These are phyloP conservation scores for Coemansia asiatica DNA, from an alignment of 192 early-diverging fungal genomes.

Conservation along the genomic window DNA sequence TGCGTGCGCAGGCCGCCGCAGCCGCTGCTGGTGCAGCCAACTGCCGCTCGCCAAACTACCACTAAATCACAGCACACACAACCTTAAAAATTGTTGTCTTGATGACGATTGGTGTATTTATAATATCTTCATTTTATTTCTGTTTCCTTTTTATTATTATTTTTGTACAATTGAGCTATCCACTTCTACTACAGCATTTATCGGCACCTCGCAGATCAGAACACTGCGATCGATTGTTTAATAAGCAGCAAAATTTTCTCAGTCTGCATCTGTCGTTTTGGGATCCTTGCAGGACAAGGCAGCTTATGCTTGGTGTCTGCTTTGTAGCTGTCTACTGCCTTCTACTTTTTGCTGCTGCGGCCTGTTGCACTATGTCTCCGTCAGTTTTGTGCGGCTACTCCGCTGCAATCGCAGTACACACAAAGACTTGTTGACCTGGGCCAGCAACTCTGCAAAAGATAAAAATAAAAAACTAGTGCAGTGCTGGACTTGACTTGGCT, in stretches of 20 bases:
- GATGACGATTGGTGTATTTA: not conserved
- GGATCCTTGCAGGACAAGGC: too few species aligned
- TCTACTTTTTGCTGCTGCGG: not conserved
- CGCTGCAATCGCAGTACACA: not conserved
- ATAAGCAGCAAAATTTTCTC: too few species aligned
- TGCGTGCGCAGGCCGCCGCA: conserved; percentile 48
- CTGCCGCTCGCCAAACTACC: conserved; percentile 12
- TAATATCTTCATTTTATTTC: not conserved
- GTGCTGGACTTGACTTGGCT: not conserved
- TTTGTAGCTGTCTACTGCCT: not conserved
- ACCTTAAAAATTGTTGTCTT: not conserved
- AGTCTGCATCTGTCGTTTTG: too few species aligned
- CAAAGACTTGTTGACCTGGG: not conserved
- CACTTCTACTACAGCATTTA: too few species aligned
- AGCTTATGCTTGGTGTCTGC: too few species aligned
- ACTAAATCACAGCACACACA: conserved; percentile 2
- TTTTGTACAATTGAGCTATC: not conserved
- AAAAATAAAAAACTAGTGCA: too few species aligned
- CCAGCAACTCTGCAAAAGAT: too few species aligned
- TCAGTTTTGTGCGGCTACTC: not conserved
- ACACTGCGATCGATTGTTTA: too few species aligned
- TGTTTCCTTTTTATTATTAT: not conserved
- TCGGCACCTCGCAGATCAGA: too few species aligned
- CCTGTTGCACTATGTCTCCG: not conserved
- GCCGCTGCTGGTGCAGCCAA: conserved; percentile 15